Percentiles rank a stretch among this genome's conserved stretches.
Evolutionary conservation across 2,329 filamentous ascomycete genomes (phyloP).

Genomic region (Pseudocercospora eumusae): DNA sequence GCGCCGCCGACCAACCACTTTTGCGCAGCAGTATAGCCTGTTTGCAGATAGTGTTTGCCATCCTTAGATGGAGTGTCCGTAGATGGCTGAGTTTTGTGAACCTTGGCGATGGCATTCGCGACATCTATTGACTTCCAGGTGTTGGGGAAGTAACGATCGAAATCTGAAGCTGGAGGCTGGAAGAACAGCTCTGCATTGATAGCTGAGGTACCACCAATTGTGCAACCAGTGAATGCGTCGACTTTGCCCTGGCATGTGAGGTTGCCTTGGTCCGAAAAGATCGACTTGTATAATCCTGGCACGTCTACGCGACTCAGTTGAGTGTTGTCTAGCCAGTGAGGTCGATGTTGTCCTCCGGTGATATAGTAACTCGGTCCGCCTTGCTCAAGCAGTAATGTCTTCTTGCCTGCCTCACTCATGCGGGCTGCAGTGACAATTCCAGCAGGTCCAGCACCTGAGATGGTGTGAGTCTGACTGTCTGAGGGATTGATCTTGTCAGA

Average conservation of each 20-base stretch:
- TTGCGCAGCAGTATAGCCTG: conserved; percentile 52
- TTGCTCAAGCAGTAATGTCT: conserved; percentile 55
- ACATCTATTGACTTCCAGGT: conserved; percentile 57
- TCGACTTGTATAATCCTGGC: conserved; percentile 55
- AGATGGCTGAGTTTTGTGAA: conserved; percentile 52
- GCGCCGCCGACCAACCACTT: conserved; percentile 55
- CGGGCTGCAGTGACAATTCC: conserved; percentile 56
- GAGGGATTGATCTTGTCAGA: not conserved
- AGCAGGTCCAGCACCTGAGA: conserved; percentile 50
- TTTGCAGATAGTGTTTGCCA: conserved; percentile 57
- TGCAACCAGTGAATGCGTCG: conserved; percentile 49
- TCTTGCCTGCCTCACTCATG: conserved; percentile 55
- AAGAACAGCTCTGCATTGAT: conserved; percentile 64
- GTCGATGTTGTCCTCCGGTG: conserved; percentile 46
- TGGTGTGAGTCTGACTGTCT: not conserved
- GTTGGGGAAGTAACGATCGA: conserved; percentile 56
- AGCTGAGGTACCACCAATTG: conserved; percentile 59
- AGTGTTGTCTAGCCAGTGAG: conserved; percentile 53
- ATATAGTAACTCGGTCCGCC: conserved; percentile 48
- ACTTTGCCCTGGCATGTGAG: conserved; percentile 49
- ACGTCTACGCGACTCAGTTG: conserved; percentile 56
- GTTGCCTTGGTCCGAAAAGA: conserved; percentile 46
- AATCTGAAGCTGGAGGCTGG: conserved; percentile 62
- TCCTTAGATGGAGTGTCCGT: conserved; percentile 61
- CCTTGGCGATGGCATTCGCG: conserved; percentile 47